These are phyloP conservation scores for Elsinoe ampelina DNA, from an alignment of 2,329 filamentous ascomycete species.

Conservation along the genomic window DNA sequence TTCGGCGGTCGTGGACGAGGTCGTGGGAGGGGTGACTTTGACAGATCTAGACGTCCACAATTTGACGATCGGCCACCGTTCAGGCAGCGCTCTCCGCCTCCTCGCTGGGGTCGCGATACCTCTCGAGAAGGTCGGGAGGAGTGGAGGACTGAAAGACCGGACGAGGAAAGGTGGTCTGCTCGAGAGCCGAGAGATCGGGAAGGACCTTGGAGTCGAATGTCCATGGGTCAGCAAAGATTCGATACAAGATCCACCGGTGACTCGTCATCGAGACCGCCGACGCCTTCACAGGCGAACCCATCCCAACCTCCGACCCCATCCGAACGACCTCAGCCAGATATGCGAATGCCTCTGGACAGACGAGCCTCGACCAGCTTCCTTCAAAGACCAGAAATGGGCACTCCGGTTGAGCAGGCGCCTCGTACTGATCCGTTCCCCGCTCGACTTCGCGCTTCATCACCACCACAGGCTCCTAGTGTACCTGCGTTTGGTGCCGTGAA, in stretches of 20 bases:
- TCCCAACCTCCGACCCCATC: constrained; percentile 25
- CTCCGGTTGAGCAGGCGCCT: constrained; percentile 28
- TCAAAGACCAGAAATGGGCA: constrained; percentile 32
- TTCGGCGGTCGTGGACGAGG: constrained; percentile 44
- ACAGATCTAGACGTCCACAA: constrained; percentile 37
- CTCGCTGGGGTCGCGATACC: constrained; percentile 43
- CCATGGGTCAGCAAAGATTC: constrained; percentile 17
- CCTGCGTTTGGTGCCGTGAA: constrained; percentile 44
- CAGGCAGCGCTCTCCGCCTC: constrained; percentile 41
- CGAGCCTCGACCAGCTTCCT: constrained; percentile 27
- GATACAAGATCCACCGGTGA: constrained; percentile 24
- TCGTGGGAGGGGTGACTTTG: constrained; percentile 45
- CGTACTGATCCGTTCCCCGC: constrained; percentile 39
- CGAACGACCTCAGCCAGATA: constrained; percentile 27
- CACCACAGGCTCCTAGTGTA: constrained; percentile 45
- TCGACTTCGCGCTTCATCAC: constrained; percentile 39
- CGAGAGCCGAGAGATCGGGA: constrained; percentile 18
- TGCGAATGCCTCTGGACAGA: constrained; percentile 14
- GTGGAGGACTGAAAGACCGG: constrained; percentile 36
- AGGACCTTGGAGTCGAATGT: constrained; percentile 6
- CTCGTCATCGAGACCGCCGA: constrained; percentile 18
- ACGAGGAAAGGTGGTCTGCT: constrained; percentile 33
- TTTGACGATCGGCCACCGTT: constrained; percentile 49
- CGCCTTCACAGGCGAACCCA: constrained; percentile 14
- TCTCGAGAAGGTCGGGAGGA: constrained; percentile 32